Conservation (phyloP, 2,329 filamentous ascomycete species). For the Sporothrix phasma region DNA sequence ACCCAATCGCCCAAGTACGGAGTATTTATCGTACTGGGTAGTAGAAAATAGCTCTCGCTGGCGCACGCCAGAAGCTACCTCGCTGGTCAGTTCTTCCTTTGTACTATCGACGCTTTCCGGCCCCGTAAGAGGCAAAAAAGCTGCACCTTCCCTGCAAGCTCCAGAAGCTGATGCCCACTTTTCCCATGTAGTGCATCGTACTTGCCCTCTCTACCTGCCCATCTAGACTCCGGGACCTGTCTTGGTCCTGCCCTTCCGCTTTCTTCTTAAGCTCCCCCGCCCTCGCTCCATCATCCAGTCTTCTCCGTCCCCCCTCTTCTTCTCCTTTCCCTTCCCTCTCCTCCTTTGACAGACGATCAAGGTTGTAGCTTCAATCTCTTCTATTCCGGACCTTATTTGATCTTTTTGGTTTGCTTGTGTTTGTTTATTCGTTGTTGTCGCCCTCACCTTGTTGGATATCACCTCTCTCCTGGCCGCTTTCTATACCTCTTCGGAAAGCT, state of each 20-base stretch:
- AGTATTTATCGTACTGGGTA: no score
- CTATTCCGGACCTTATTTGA: not conserved
- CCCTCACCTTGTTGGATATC: not conserved
- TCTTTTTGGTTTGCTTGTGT: not conserved
- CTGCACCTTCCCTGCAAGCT: constrained; percentile 2
- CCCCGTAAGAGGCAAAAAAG: constrained; percentile 4
- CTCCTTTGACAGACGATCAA: not conserved
- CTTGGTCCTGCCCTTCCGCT: not conserved
- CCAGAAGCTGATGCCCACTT: constrained; percentile 3
- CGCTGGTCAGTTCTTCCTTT: not conserved
- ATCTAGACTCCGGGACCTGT: not conserved
- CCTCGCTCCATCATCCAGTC: not conserved
- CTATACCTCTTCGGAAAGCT: not conserved
- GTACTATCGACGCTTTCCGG: not conserved
- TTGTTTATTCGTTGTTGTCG: not conserved
- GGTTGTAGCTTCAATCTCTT: not conserved
- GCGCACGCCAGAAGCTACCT: no score
- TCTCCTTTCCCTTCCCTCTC: not conserved
- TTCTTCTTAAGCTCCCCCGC: constrained; percentile 3
- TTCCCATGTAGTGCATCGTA: not conserved
- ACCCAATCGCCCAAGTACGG: constrained; percentile 12
- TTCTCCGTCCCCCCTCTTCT: not conserved
- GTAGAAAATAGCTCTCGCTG: not conserved
- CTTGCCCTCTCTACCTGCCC: not conserved
- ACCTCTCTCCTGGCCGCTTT: not conserved